Evolutionary conservation across 2,329 filamentous ascomycete genomes (phyloP), one percentile per base, ranked within the genome.

Genomic region (Atkinsonella texensis): DNA sequence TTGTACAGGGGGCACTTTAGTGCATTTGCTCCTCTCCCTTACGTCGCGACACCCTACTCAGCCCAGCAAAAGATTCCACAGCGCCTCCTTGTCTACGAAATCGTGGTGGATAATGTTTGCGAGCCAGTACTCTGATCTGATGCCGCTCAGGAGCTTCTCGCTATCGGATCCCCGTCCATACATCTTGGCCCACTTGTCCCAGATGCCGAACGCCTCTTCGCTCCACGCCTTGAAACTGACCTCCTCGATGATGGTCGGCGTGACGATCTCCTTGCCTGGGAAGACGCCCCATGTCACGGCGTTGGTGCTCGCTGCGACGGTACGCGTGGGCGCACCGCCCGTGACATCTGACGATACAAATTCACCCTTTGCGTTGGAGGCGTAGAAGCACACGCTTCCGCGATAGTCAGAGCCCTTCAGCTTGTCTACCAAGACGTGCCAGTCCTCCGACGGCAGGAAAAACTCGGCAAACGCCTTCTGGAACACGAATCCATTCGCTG

Each of bases 391-490:
- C 39, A 96, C 78, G 48, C 80, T 76, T 42, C 84, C 81, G 47
- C 81, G 74, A 15, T 80, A 70, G 50, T 80, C 80, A 38, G 78
- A 69, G 11, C 70, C 70, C 49, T 68, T 64, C 44, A 97, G 78
- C 53, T 80, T 78, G 4, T 75, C 74, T 56, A 79, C 77, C 33
- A 98, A 75, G 1, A 65, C 65, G 15, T 71, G 67, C 83, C 89
- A 97, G 65, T 91, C 87, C 0, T 76, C 67, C 0, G 75, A 70
- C 0, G 90, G 83, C 53, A 95, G 72, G 74, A 98, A 98, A 70
- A 97, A 89, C 67, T 98, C 93, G 49, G 98, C 89, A 67, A 98
- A 98, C 0, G 91, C 86, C 70, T 97, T 98, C 64, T 98, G 93
- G 73, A 96, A 98, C 46, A 97, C 89, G 65, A 95, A 97, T 17